Evolutionary conservation across 192 early-diverging fungal genomes (phyloP).

Genomic region (Bifiguratus adelaidae): DNA sequence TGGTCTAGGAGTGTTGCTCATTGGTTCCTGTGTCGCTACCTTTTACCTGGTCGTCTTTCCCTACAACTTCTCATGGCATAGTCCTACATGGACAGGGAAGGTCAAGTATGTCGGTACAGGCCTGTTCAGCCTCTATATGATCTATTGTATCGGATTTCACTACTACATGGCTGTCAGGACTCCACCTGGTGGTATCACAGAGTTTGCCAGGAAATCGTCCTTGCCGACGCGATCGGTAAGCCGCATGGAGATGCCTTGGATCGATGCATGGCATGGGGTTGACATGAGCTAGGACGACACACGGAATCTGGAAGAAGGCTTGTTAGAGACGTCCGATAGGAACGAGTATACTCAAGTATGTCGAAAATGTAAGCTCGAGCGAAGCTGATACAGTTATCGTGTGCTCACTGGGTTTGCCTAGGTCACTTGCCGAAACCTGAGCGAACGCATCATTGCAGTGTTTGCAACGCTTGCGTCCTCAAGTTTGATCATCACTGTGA

Average conservation of each 20-base stretch:
- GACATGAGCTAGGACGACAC: not conserved
- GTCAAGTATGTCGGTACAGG: slow-evolving; percentile 19
- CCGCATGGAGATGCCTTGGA: not conserved
- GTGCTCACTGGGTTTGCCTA: slow-evolving; percentile 3
- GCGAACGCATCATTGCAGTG: slow-evolving; percentile 70
- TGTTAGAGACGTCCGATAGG: slow-evolving; percentile 39
- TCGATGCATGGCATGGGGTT: not conserved
- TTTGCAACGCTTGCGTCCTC: slow-evolving; percentile 64
- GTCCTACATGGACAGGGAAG: slow-evolving; percentile 8
- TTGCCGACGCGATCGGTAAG: not conserved
- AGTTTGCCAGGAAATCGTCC: not conserved
- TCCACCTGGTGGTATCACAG: slow-evolving; percentile 31
- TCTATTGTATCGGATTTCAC: slow-evolving; percentile 38
- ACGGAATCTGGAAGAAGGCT: slow-evolving; percentile 5
- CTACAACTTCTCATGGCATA: slow-evolving; percentile 28
- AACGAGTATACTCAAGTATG: slow-evolving; percentile 15
- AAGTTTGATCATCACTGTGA: slow-evolving; percentile 60
- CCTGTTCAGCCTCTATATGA: slow-evolving; percentile 30
- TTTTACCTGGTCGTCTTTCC: slow-evolving; percentile 38
- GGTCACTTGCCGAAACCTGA: slow-evolving; percentile 64
- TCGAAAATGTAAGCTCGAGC: slow-evolving; percentile 17
- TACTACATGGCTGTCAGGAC: slow-evolving; percentile 47
- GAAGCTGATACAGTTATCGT: not conserved
- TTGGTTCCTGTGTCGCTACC: slow-evolving; percentile 25
- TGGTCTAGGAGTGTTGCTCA: slow-evolving; percentile 26